These are phyloP conservation scores for Cyclotella choctawhatcheeana DNA, from an alignment of 108 stramenopile species.

Conservation along the genomic window DNA sequence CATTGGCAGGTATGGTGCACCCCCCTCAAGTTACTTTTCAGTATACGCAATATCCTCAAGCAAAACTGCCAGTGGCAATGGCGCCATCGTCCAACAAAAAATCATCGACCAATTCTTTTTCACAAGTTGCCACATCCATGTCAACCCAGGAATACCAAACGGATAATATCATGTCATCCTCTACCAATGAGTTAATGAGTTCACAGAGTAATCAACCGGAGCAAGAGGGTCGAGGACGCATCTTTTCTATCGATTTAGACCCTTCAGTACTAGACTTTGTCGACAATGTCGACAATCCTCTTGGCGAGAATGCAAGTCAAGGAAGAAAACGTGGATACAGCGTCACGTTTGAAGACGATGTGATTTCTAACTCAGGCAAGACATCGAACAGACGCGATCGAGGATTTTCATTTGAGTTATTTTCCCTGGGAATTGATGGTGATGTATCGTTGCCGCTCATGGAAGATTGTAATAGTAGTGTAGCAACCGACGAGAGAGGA, in stretches of 20 bases:
- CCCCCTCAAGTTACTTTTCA: conserved; percentile 18
- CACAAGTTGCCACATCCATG: conserved; percentile 29
- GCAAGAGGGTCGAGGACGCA: conserved; percentile 40
- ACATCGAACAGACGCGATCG: conserved; percentile 56
- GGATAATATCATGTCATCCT: conserved; percentile 21
- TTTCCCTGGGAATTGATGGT: conserved; percentile 76
- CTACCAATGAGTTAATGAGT: conserved; percentile 14
- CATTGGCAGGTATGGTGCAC: conserved; percentile 54
- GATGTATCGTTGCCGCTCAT: conserved; percentile 64
- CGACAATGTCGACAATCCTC: conserved; percentile 54
- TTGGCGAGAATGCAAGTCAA: background rate
- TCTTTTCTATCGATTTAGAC: conserved; percentile 87
- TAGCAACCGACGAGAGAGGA: background rate
- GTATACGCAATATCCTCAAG: conserved; percentile 1
- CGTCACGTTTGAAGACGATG: conserved; percentile 33
- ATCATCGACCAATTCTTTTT: conserved; percentile 2
- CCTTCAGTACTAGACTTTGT: conserved; percentile 74
- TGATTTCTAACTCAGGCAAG: conserved; percentile 17
- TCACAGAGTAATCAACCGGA: conserved; percentile 8
- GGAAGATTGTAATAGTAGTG: background rate
- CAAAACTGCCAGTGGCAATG: background rate
- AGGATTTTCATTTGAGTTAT: conserved; percentile 89
- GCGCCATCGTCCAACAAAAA: background rate
- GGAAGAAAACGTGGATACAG: conserved; percentile 18
- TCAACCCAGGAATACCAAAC: conserved; percentile 25